A percentile compares a stretch with the other conserved stretches of the same genome.
phyloP scores from a whole-genome alignment of 2,329 filamentous ascomycete genomes.

The Apiospora malaysiana region DNA sequence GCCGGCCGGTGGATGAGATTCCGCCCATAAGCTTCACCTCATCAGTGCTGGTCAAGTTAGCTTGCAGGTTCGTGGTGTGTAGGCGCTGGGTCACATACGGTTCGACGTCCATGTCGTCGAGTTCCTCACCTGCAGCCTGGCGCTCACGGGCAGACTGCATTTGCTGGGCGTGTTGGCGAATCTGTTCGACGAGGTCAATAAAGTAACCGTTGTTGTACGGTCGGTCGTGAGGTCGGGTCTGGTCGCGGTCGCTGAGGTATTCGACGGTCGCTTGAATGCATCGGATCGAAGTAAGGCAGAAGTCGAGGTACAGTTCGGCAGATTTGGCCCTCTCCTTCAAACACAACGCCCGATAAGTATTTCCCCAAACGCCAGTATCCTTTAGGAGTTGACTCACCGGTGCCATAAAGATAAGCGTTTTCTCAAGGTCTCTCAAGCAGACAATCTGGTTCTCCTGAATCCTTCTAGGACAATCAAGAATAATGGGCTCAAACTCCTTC shows the following conservation, averaged over 20 bases:
- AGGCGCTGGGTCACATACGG: slow-evolving; percentile 51
- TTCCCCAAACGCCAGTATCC: slow-evolving; percentile 63
- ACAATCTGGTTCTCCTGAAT: slow-evolving; percentile 86
- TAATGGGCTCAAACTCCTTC: slow-evolving; percentile 80
- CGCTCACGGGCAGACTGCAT: slow-evolving; percentile 77
- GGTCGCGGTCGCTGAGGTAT: slow-evolving; percentile 84
- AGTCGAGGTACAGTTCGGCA: slow-evolving; percentile 77
- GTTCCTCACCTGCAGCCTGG: slow-evolving; percentile 55
- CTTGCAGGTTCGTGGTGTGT: not conserved
- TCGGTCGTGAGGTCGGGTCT: slow-evolving; percentile 81
- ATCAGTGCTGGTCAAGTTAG: slow-evolving; percentile 52
- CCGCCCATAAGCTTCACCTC: slow-evolving; percentile 83
- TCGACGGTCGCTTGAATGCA: slow-evolving; percentile 90
- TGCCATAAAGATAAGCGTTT: slow-evolving; percentile 88
- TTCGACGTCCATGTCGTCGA: slow-evolving; percentile 63
- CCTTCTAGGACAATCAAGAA: slow-evolving; percentile 78
- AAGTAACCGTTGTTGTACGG: slow-evolving; percentile 97
- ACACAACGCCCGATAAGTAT: slow-evolving; percentile 73
- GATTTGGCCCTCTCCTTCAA: slow-evolving; percentile 79
- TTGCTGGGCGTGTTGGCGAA: slow-evolving; percentile 85
- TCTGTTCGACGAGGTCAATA: slow-evolving; percentile 93
- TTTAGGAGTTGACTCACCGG: slow-evolving; percentile 78
- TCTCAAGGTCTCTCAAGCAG: slow-evolving; percentile 92
- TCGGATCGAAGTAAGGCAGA: slow-evolving; percentile 88
- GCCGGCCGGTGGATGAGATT: slow-evolving; percentile 79